Evolutionary conservation across 1,139 yeast species (phyloP).

Genomic region (Hyphopichia buzzinii): DNA sequence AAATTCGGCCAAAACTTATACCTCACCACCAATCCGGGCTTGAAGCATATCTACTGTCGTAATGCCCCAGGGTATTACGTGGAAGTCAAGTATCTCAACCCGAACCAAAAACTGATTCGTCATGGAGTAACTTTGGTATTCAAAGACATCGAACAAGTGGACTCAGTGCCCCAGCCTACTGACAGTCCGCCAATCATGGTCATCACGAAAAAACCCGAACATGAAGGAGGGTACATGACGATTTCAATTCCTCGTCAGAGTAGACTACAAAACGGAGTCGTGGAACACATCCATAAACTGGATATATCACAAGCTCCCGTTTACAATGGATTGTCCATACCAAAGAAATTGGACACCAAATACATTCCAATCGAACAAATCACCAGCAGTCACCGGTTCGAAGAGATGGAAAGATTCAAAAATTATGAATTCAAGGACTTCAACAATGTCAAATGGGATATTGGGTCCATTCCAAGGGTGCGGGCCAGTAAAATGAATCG

Average conservation of each 20-base stretch:
- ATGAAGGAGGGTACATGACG: slow-evolving; percentile 32
- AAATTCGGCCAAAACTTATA: slow-evolving; percentile 50
- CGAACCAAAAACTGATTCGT: slow-evolving; percentile 7
- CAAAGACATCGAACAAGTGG: slow-evolving; percentile 20
- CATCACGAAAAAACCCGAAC: slow-evolving; percentile 24
- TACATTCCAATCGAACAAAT: slow-evolving; percentile 18
- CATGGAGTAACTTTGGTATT: slow-evolving; percentile 34
- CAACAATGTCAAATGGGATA: slow-evolving; percentile 32
- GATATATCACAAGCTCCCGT: slow-evolving; percentile 7
- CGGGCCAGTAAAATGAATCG: slow-evolving; percentile 18
- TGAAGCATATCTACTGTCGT: slow-evolving; percentile 52
- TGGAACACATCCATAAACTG: slow-evolving; percentile 8
- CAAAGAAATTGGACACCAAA: slow-evolving; percentile 21
- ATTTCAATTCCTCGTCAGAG: slow-evolving; percentile 20
- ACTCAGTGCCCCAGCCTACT: slow-evolving; percentile 9
- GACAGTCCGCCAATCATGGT: slow-evolving; percentile 25
- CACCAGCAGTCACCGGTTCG: slow-evolving; percentile 3
- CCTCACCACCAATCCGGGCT: slow-evolving; percentile 58
- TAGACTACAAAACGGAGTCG: slow-evolving; percentile 7
- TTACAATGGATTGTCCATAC: slow-evolving; percentile 29
- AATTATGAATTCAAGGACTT: slow-evolving; percentile 34
- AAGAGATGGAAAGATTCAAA: slow-evolving; percentile 11
- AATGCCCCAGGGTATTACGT: slow-evolving; percentile 58
- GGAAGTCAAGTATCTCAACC: slow-evolving; percentile 27
- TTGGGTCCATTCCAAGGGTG: slow-evolving; percentile 48